phyloP scores from a whole-genome alignment of 2,329 filamentous ascomycete species.

The Curvularia verruculosa region DNA sequence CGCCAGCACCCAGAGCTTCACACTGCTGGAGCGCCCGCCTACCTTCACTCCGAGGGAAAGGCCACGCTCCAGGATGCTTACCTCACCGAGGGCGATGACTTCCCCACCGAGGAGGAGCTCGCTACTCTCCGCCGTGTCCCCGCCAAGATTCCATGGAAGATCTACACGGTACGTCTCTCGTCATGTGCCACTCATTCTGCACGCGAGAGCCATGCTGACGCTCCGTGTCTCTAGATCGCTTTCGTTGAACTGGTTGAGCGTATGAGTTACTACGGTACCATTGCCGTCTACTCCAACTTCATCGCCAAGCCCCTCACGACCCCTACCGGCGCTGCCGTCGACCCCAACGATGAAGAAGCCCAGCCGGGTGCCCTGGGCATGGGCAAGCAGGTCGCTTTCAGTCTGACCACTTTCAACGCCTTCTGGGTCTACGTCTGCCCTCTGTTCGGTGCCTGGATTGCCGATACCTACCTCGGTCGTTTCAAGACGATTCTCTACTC shows the following conservation, averaged over 20 bases:
- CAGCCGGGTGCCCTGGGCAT: slow-evolving; percentile 60
- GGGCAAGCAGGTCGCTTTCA: slow-evolving; percentile 61
- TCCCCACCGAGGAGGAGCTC: slow-evolving; percentile 47
- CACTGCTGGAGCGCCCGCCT: slow-evolving; percentile 34
- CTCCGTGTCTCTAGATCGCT: slow-evolving; percentile 32
- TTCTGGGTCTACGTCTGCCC: slow-evolving; percentile 66
- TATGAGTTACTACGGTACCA: slow-evolving; percentile 49
- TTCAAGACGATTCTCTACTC: slow-evolving; percentile 66
- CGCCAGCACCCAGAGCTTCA: slow-evolving; percentile 39
- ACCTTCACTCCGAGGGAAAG: slow-evolving; percentile 45
- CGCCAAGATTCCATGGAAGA: slow-evolving; percentile 43
- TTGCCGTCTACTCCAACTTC: slow-evolving; percentile 49
- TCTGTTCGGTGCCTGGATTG: slow-evolving; percentile 63
- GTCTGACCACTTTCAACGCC: slow-evolving; percentile 60
- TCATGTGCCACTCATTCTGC: neutral
- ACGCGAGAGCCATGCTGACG: slow-evolving; percentile 7
- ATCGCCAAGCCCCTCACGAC: slow-evolving; percentile 41
- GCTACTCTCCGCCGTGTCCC: slow-evolving; percentile 45
- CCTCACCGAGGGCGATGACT: slow-evolving; percentile 29
- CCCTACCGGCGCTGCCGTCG: slow-evolving; percentile 36
- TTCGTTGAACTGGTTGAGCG: slow-evolving; percentile 50
- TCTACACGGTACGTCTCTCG: slow-evolving; percentile 26
- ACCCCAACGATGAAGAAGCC: slow-evolving; percentile 37
- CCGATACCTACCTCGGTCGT: slow-evolving; percentile 66
- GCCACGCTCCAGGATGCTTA: slow-evolving; percentile 45